phyloP scores from a whole-genome alignment of 306 rosid genomes.

The Lithocarpus polystachyus region DNA sequence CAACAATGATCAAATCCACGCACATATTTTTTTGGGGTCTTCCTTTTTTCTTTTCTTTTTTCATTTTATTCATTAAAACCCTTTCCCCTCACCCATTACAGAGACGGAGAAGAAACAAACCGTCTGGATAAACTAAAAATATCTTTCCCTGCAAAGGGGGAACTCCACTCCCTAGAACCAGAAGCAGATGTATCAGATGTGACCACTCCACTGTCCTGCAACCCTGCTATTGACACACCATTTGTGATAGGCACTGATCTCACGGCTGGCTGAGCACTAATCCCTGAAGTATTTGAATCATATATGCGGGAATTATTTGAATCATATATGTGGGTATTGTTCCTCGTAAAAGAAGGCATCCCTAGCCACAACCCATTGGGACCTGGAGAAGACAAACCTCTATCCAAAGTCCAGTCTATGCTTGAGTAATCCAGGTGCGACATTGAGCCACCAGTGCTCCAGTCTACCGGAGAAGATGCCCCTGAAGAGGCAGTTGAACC shows the following conservation, averaged over 20 bases:
- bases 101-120: conserved; percentile 97
- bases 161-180: conserved; percentile 84
- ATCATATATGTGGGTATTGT: conserved; percentile 45
- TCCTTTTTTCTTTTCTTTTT: conserved; percentile 28
- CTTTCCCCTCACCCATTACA: conserved; percentile 45
- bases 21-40: conserved; percentile 34
- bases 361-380: conserved; percentile 71
- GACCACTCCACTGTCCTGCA: conserved; percentile 69
- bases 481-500: conserved; percentile 79
- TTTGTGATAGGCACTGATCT: conserved; percentile 51
- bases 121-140: conserved; percentile 91
- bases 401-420: conserved; percentile 93
- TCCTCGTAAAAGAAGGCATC: conserved; percentile 57
- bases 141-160: conserved; percentile 97
- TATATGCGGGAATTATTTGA: conserved; percentile 52
- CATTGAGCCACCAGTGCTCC: conserved; percentile 75
- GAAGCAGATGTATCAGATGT: conserved; percentile 51
- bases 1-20: conserved; percentile 61
- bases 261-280: conserved; percentile 50
- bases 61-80: conserved; percentile 57
- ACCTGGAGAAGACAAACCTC: conserved; percentile 48
- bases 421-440: conserved; percentile 63
- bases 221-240: conserved; percentile 49
- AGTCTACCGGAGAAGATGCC: conserved; percentile 74
- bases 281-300: conserved; percentile 58